Percentiles rank a stretch among this genome's conserved stretches.
These are phyloP conservation scores for Albizia julibrissin DNA, from an alignment of 306 rosid species.

Conservation along the genomic window DNA sequence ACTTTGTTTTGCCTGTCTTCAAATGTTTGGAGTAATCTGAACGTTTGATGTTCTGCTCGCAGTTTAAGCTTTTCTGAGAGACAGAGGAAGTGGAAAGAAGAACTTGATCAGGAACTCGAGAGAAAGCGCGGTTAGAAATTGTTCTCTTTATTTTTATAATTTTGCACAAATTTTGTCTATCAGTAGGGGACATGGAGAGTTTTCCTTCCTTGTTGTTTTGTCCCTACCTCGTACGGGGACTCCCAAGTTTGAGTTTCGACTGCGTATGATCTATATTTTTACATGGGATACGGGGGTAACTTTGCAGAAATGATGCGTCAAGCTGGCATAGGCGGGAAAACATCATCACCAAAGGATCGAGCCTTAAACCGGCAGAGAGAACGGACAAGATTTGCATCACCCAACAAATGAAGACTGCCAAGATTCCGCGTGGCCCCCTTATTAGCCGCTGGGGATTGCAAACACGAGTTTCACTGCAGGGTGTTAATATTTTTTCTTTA, in stretches of 20 bases:
- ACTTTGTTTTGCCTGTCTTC: slow-evolving; percentile 31
- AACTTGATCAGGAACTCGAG: slow-evolving; percentile 96
- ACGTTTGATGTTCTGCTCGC: slow-evolving; percentile 24
- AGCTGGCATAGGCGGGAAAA: slow-evolving; percentile 75
- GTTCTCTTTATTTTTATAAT: neutral
- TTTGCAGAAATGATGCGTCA: slow-evolving; percentile 97
- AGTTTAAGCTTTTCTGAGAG: slow-evolving; percentile 82
- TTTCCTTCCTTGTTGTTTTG: neutral
- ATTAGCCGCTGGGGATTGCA: slow-evolving; percentile 30
- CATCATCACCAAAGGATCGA: slow-evolving; percentile 91
- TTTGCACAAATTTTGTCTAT: neutral
- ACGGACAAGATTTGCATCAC: slow-evolving; percentile 90
- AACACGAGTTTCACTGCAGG: slow-evolving; percentile 40
- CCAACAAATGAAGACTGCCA: slow-evolving; percentile 49
- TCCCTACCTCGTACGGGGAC: neutral
- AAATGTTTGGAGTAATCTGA: slow-evolving; percentile 21
- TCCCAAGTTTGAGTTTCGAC: neutral
- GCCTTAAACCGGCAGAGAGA: slow-evolving; percentile 73
- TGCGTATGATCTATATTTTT: neutral
- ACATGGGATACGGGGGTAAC: slow-evolving; percentile 18
- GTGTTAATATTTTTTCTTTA: slow-evolving; percentile 33
- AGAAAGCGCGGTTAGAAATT: slow-evolving; percentile 81
- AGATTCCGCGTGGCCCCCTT: slow-evolving; percentile 27
- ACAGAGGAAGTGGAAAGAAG: slow-evolving; percentile 98
- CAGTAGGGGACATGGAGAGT: neutral